A percentile compares a stretch with the other conserved stretches of the same genome.
These are phyloP conservation scores for Drosera capensis DNA, from an alignment of 148 eudicot species.

Conservation along the genomic window DNA sequence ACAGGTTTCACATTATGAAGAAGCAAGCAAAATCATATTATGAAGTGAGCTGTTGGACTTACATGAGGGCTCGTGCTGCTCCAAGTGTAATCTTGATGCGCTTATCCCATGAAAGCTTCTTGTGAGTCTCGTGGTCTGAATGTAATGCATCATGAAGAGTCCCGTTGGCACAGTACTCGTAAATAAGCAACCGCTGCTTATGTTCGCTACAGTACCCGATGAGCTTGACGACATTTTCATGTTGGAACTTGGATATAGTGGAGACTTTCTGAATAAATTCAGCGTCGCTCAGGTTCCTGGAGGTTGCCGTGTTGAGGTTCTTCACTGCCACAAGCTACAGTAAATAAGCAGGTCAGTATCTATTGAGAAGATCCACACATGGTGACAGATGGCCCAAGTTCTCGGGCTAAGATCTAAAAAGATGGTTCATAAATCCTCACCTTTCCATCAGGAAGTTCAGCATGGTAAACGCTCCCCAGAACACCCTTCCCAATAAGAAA, in stretches of 20 bases:
- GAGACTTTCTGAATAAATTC: conserved; percentile 62
- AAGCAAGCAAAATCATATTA: too few relatives aligned
- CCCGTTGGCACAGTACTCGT: conserved; percentile 51
- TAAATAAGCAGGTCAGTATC: too few relatives aligned
- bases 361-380: not conserved
- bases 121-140: conserved; percentile 53
- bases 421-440: conserved; percentile 18
- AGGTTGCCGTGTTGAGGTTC: conserved; percentile 51
- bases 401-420: not conserved
- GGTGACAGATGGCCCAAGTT: not conserved
- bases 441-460: conserved; percentile 62
- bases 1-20: too few relatives aligned
- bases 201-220: conserved; percentile 81
- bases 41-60: conserved; percentile 18
- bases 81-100: conserved; percentile 77
- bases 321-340: conserved; percentile 68
- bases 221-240: conserved; percentile 57
- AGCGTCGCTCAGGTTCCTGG: conserved; percentile 32
- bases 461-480: conserved; percentile 66
- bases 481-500: conserved; percentile 73
- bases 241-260: conserved; percentile 44
- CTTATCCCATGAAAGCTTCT: conserved; percentile 64
- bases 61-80: conserved; percentile 92
- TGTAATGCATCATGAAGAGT: conserved; percentile 76
- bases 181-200: conserved; percentile 55